phyloP scores from a whole-genome alignment of 192 early-diverging fungal species.

The Backusella parvicylindrica region DNA sequence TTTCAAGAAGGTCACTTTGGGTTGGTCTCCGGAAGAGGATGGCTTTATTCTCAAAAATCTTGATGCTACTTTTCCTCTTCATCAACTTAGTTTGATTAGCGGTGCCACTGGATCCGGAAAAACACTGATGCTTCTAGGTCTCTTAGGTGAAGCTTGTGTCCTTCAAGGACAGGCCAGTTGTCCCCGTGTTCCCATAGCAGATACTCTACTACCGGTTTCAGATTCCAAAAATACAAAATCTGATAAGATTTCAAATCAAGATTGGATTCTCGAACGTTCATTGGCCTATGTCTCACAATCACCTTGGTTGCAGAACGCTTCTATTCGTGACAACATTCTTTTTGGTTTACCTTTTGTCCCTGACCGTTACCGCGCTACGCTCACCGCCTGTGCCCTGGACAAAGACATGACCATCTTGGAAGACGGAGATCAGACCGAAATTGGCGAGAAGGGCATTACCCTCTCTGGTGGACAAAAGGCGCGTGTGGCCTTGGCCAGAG shows the following conservation, averaged over 20 bases:
- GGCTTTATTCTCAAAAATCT: slow-evolving; percentile 46
- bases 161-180: slow-evolving; percentile 33
- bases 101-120: slow-evolving; percentile 91
- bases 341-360: slow-evolving; percentile 38
- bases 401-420: slow-evolving; percentile 79
- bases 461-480: slow-evolving; percentile 92
- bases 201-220: background rate
- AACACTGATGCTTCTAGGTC: slow-evolving; percentile 71
- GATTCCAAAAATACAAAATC: background rate
- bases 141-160: slow-evolving; percentile 66
- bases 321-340: slow-evolving; percentile 71
- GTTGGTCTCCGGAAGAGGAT: slow-evolving; percentile 45
- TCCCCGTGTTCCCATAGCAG: slow-evolving; percentile 23
- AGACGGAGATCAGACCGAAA: slow-evolving; percentile 75
- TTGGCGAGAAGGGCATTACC: slow-evolving; percentile 84
- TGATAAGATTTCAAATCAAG: slow-evolving; percentile 12
- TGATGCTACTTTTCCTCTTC: slow-evolving; percentile 41
- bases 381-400: slow-evolving; percentile 72
- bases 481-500: slow-evolving; percentile 81
- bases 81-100: slow-evolving; percentile 47
- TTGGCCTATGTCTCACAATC: slow-evolving; percentile 78
- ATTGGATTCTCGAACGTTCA: slow-evolving; percentile 37
- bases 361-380: slow-evolving; percentile 19
- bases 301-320: slow-evolving; percentile 70
- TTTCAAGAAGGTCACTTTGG: slow-evolving; percentile 45